Conservation (phyloP, 306 rosid species). For the Inga leiocalycina region DNA sequence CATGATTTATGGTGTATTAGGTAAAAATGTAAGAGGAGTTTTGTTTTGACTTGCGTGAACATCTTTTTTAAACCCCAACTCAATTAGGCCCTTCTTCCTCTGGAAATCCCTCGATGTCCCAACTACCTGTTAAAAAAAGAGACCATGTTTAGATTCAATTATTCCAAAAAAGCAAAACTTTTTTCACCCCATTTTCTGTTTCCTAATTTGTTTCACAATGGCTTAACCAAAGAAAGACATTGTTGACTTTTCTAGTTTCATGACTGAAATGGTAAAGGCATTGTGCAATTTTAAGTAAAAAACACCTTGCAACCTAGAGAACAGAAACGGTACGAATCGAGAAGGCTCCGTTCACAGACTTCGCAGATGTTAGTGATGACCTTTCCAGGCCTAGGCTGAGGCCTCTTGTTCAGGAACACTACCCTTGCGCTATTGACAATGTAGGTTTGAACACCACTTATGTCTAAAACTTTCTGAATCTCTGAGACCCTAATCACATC, state of each 20-base stretch:
- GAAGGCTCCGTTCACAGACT: constrained; percentile 93
- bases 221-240: neutral
- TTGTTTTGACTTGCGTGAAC: no score
- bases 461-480: constrained; percentile 92
- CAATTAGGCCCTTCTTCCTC: constrained; percentile 38
- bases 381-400: constrained; percentile 84
- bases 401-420: constrained; percentile 71
- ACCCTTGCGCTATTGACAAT: constrained; percentile 77
- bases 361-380: constrained; percentile 93
- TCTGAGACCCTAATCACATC: constrained; percentile 91
- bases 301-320: constrained; percentile 96
- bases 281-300: neutral
- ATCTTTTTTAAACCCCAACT: no score
- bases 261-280: neutral
- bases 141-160: constrained; percentile 11
- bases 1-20: no score
- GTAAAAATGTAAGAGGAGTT: no score
- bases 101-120: constrained; percentile 63
- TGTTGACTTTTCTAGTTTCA: neutral
- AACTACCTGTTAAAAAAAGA: constrained; percentile 51
- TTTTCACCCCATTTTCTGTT: neutral
- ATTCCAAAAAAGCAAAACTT: neutral
- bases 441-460: constrained; percentile 81
- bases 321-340: constrained; percentile 88
- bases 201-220: neutral